A percentile compares a stretch with the other conserved stretches of the same genome.
phyloP scores from a whole-genome alignment of 805 yeast species.

The Teunomyces cretensis region DNA sequence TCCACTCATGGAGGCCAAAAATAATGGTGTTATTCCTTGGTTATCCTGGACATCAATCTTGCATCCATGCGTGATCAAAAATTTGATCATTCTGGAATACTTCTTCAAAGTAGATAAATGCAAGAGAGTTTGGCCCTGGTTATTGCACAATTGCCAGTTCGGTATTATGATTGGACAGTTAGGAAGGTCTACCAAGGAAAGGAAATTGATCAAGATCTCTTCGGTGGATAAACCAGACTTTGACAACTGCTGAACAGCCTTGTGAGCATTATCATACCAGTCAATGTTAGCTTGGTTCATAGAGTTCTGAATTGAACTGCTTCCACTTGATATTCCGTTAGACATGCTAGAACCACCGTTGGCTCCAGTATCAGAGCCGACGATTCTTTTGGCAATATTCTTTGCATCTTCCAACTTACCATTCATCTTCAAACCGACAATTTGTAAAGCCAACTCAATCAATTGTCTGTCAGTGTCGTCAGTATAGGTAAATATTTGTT shows the following conservation, averaged over 20 bases:
- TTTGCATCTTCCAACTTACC: constrained; percentile 94
- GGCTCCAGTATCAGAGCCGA: constrained; percentile 52
- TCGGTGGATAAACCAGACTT: constrained; percentile 47
- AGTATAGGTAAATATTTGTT: constrained; percentile 80
- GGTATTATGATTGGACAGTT: constrained; percentile 62
- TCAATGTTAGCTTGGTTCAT: constrained; percentile 27
- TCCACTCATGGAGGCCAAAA: constrained; percentile 79
- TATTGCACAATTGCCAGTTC: constrained; percentile 78
- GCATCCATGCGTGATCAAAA: constrained; percentile 65
- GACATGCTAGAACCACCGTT: constrained; percentile 32
- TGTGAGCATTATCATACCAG: constrained; percentile 56
- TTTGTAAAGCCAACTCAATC: constrained; percentile 92
- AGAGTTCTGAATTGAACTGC: constrained; percentile 7
- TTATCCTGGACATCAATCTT: constrained; percentile 71
- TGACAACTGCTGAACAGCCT: constrained; percentile 48
- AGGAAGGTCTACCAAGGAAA: constrained; percentile 61
- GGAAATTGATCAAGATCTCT: constrained; percentile 48
- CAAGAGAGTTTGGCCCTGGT: constrained; percentile 82
- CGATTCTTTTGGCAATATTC: constrained; percentile 87
- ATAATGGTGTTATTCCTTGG: constrained; percentile 84
- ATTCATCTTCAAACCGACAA: constrained; percentile 95
- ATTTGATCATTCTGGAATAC: constrained; percentile 57
- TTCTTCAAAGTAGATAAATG: constrained; percentile 84
- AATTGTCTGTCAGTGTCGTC: constrained; percentile 95
- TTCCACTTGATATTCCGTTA: background rate